Evolutionary conservation across 1,139 yeast genomes (phyloP).

Genomic region (Geotrichum klebahnii): DNA sequence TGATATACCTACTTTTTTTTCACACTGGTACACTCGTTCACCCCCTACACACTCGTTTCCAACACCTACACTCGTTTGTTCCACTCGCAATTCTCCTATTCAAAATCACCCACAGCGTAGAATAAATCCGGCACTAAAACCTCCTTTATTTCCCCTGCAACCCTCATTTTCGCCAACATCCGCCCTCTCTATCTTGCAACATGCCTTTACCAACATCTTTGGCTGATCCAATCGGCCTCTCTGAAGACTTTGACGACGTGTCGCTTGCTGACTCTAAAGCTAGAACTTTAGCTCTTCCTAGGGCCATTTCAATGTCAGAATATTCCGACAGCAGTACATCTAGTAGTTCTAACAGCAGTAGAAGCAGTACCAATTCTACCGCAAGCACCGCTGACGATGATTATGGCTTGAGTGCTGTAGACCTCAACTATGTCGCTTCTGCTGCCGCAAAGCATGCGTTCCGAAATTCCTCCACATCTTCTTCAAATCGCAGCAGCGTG

Average conservation of each 20-base stretch:
- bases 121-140: too few relatives aligned
- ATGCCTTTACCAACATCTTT: neutral
- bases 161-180: neutral
- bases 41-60: neutral
- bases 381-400: constrained; percentile 22
- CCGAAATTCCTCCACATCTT: neutral
- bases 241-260: constrained; percentile 34
- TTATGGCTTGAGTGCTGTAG: constrained; percentile 17
- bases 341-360: constrained; percentile 7
- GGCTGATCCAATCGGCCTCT: constrained; percentile 14
- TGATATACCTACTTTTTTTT: too few relatives aligned
- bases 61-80: neutral
- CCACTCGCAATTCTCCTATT: neutral
- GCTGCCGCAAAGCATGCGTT: constrained; percentile 4
- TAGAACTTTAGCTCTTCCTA: neutral
- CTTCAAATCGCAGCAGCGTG: constrained; percentile 16
- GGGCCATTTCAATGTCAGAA: constrained; percentile 24
- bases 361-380: constrained; percentile 26
- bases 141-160: too few relatives aligned
- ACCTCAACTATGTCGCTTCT: constrained; percentile 7
- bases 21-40: neutral
- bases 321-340: constrained; percentile 21
- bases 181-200: neutral
- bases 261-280: constrained; percentile 22
- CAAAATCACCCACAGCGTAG: neutral